phyloP scores from a whole-genome alignment of 2,329 filamentous ascomycete species.

The Cordyceps farinosa region DNA sequence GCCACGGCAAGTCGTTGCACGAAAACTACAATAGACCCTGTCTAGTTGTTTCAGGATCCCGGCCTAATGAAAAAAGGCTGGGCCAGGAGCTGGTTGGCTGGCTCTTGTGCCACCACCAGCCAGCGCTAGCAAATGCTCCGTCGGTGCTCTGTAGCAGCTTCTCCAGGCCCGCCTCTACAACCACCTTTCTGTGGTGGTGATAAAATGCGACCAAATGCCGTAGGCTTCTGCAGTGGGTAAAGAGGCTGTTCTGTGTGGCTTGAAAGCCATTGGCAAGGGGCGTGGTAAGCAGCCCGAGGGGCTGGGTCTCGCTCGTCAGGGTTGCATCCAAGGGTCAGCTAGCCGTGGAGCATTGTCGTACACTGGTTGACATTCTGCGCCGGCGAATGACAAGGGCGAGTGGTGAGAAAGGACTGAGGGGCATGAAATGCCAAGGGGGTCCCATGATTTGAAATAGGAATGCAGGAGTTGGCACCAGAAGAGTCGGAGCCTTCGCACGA shows the following conservation, averaged over 20 bases:
- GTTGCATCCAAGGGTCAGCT: background rate
- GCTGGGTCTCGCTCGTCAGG: background rate
- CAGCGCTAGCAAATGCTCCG: constrained; percentile 1
- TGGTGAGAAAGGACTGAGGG: background rate
- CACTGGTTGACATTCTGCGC: background rate
- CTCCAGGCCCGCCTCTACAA: background rate
- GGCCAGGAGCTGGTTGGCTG: background rate
- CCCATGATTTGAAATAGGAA: background rate
- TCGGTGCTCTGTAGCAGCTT: background rate
- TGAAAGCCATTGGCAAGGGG: background rate
- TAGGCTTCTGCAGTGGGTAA: background rate
- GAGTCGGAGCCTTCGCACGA: background rate
- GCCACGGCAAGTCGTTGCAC: background rate
- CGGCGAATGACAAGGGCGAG: background rate
- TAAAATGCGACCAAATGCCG: background rate
- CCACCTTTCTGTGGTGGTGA: background rate
- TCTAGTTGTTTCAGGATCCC: constrained; percentile 9
- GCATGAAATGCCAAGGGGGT: background rate
- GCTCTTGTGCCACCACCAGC: background rate
- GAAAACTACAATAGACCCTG: background rate
- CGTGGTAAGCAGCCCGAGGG: background rate
- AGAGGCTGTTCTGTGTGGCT: background rate
- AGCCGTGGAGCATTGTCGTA: background rate
- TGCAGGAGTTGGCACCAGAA: background rate
- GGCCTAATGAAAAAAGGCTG: background rate